phyloP scores from a whole-genome alignment of 148 eudicot genomes.

The Simmondsia chinensis region DNA sequence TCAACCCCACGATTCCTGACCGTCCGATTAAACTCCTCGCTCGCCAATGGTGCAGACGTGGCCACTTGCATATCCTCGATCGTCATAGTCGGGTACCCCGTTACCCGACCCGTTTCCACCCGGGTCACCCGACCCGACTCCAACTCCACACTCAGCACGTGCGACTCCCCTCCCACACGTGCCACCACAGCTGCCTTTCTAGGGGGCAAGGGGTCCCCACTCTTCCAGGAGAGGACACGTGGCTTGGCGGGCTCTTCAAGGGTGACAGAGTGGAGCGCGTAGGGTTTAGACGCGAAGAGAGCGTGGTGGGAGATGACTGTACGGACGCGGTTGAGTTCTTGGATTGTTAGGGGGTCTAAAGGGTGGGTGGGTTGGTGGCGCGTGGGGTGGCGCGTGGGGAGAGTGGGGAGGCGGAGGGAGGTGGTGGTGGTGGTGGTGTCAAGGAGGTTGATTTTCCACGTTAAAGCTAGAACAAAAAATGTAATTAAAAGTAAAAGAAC shows the following conservation, averaged over 20 bases:
- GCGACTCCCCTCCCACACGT: constrained; percentile 42
- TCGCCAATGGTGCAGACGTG: constrained; percentile 56
- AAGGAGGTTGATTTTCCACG: too few species aligned
- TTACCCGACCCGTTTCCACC: constrained; percentile 16
- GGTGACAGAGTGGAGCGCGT: constrained; percentile 60
- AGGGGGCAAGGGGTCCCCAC: constrained; percentile 56
- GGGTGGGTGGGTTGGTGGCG: constrained; percentile 60
- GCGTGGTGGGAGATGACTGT: constrained; percentile 37
- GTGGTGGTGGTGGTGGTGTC: constrained; percentile 22
- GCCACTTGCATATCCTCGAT: constrained; percentile 72
- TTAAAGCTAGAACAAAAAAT: too few species aligned
- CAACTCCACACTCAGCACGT: constrained; percentile 45
- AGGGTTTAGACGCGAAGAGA: constrained; percentile 25
- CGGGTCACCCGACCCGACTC: constrained; percentile 32
- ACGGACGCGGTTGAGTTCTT: constrained; percentile 46
- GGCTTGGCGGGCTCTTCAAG: constrained; percentile 70
- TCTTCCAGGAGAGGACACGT: constrained; percentile 46
- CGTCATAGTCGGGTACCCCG: constrained; percentile 91
- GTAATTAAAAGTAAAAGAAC: too few species aligned
- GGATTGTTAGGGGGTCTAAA: constrained; percentile 74
- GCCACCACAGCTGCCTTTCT: constrained; percentile 69
- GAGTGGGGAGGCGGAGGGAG: constrained; percentile 27
- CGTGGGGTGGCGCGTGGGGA: constrained; percentile 27
- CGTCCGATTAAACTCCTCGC: constrained; percentile 64
- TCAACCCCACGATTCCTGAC: constrained; percentile 63